These are phyloP conservation scores for Aspergillus wentii DNA, from an alignment of 495 filamentous ascomycete genomes.

Conservation along the genomic window DNA sequence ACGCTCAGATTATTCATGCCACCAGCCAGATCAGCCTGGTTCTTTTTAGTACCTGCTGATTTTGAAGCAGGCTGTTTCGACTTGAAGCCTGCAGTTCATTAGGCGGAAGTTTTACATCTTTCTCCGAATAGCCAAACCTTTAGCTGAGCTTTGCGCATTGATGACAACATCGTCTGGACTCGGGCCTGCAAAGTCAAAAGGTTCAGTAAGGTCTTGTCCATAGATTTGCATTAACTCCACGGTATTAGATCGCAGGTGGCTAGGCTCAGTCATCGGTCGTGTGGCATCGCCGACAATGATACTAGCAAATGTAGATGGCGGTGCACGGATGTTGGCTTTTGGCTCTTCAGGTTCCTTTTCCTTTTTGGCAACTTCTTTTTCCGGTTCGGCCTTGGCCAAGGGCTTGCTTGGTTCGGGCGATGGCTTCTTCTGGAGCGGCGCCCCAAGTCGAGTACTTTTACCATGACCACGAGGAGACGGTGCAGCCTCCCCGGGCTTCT, in stretches of 20 bases:
- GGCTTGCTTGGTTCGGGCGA: slow-evolving; percentile 13
- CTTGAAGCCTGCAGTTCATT: slow-evolving; percentile 44
- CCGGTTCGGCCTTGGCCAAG: slow-evolving; percentile 2
- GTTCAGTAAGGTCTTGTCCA: slow-evolving; percentile 43
- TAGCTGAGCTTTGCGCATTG: slow-evolving; percentile 71
- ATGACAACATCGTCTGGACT: slow-evolving; percentile 92
- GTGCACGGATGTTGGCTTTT: slow-evolving; percentile 26
- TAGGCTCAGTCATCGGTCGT: slow-evolving; percentile 29
- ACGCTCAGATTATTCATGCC: slow-evolving; percentile 58
- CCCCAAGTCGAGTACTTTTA: slow-evolving; percentile 14
- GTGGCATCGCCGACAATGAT: slow-evolving; percentile 53
- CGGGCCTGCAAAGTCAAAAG: slow-evolving; percentile 74
- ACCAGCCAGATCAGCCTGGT: slow-evolving; percentile 31
- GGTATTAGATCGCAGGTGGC: slow-evolving; percentile 30
- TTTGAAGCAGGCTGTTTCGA: slow-evolving; percentile 41
- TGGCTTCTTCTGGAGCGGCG: slow-evolving; percentile 13
- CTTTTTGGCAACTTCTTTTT: slow-evolving; percentile 1
- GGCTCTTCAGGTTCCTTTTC: slow-evolving; percentile 11
- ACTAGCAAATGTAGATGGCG: slow-evolving; percentile 65
- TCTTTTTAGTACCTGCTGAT: slow-evolving; percentile 35
- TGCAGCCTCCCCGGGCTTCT: slow-evolving; percentile 23
- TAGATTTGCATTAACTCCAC: slow-evolving; percentile 50
- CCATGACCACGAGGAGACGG: slow-evolving; percentile 19
- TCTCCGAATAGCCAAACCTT: slow-evolving; percentile 67
- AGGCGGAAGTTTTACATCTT: slow-evolving; percentile 33